Base-by-base conservation (phyloP, 2,329 filamentous ascomycete genomes). In the Emydomyces testavorans region DNA sequence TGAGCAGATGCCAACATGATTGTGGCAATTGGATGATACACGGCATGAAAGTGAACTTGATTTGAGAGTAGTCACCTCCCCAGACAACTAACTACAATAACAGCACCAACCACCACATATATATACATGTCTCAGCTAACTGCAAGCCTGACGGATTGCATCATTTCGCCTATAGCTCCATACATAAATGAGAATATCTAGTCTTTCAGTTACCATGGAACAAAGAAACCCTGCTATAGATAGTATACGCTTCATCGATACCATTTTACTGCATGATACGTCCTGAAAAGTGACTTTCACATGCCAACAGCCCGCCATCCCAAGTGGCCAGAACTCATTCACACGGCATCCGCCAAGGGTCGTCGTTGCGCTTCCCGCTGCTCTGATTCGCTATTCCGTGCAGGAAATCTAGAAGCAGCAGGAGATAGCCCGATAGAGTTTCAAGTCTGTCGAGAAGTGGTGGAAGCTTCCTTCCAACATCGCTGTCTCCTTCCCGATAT, bases 311-410 rank as follows among this genome's bases (percentile, higher is more conserved):
- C 13, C 37, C 15, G 10, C 4, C 13, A 21, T 21, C 8, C 37
- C 6, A 20, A 40, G 21, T 40, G 38, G 23, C 38, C 13, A 41
- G n/a, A 3, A 15, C 21, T n/a, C n/a, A n/a, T n/a, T n/a, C n/a
- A n/a, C 21, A 40, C 13, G 37, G 20, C 21, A 28, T n/a, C 11
- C 40, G 41, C 42, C 42, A 36, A 45, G 42, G 20, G 31, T 26
- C 42, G 31, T 26, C 42, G 42, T 45, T 43, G 31, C 32, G 11
- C 31, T 16, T 10, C 7, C 20, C 8, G 7, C n/a, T 6, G 31
- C 42, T 36, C 2, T 45, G 42, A 45, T 47, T 47, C 36, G 44
- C 36, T 34, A 6, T 32, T 20, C 18, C 13, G 26, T 13, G 15
- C 6, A 3, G 11, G 7, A n/a, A 29, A 34, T 31, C 24, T 40